phyloP scores from a whole-genome alignment of 2,329 filamentous ascomycete species.

The Passalora sequoiae region DNA sequence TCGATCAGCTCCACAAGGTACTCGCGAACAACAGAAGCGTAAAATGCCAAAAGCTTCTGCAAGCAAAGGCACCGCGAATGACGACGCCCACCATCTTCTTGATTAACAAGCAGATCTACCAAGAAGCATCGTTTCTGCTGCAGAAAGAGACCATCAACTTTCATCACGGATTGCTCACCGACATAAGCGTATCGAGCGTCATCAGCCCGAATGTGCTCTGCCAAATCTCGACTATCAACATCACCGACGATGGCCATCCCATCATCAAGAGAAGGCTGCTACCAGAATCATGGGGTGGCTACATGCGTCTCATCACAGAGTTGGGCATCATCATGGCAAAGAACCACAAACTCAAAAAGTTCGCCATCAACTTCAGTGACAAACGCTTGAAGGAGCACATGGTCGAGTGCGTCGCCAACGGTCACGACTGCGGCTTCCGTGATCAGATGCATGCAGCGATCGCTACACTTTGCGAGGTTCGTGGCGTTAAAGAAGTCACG shows the following conservation, averaged over 20 bases:
- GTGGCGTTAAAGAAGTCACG: constrained; percentile 23
- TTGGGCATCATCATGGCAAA: constrained; percentile 21
- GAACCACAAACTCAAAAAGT: constrained; percentile 28
- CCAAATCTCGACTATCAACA: constrained; percentile 51
- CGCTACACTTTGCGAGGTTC: constrained; percentile 16
- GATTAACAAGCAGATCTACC: constrained; percentile 33
- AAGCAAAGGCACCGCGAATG: constrained; percentile 8
- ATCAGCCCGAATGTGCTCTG: constrained; percentile 22
- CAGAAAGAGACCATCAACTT: constrained; percentile 22
- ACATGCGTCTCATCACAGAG: constrained; percentile 24
- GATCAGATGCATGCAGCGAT: constrained; percentile 21
- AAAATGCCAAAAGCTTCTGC: not conserved
- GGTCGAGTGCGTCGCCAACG: constrained; percentile 19
- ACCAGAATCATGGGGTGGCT: constrained; percentile 24
- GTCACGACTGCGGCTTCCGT: constrained; percentile 27
- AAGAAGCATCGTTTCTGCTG: constrained; percentile 29
- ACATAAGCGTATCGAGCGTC: constrained; percentile 14
- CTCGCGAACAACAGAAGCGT: constrained; percentile 5
- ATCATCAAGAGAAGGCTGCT: constrained; percentile 50
- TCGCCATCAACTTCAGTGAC: constrained; percentile 26
- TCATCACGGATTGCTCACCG: constrained; percentile 26
- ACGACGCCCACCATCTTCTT: constrained; percentile 32
- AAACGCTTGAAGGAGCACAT: constrained; percentile 25
- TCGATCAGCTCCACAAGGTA: constrained; percentile 15
- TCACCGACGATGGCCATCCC: constrained; percentile 77